These are phyloP conservation scores for Ceratobasidium sp. DNA, from an alignment of 1,284 basidiomycete genomes.

Conservation along the genomic window DNA sequence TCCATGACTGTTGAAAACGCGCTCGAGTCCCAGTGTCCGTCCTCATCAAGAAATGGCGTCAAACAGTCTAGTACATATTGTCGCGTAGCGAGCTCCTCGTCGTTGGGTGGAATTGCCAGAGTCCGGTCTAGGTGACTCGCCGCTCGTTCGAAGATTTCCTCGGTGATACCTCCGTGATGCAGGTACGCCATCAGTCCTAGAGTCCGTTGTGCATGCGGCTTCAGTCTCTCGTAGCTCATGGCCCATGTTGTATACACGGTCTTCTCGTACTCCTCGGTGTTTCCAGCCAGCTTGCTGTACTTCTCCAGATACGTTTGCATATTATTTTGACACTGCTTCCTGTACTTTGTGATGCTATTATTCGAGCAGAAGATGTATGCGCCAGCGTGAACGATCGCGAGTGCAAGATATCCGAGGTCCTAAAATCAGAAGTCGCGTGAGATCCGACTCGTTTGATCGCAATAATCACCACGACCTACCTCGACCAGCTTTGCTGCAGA, in stretches of 20 bases:
- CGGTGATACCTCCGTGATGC: neutral
- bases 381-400: conserved; percentile 21
- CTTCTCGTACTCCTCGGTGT: conserved; percentile 1
- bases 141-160: conserved; percentile 15
- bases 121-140: neutral
- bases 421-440: neutral
- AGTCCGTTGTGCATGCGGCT: neutral
- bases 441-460: no score
- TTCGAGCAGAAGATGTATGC: neutral
- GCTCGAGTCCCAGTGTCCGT: neutral
- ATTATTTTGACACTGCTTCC: neutral
- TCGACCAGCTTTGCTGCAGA: neutral
- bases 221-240: conserved; percentile 3
- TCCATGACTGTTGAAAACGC: neutral
- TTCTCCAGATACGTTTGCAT: no score
- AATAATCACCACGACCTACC: no score
- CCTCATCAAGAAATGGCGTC: neutral
- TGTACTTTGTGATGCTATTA: neutral
- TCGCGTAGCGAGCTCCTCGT: neutral
- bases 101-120: neutral
- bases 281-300: neutral
- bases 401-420: conserved; percentile 3
- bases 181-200: conserved; percentile 12
- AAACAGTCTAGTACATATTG: neutral
- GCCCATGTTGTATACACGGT: no score